phyloP scores from a whole-genome alignment of 1,284 basidiomycete genomes.

The Cystobasidium sp. region DNA sequence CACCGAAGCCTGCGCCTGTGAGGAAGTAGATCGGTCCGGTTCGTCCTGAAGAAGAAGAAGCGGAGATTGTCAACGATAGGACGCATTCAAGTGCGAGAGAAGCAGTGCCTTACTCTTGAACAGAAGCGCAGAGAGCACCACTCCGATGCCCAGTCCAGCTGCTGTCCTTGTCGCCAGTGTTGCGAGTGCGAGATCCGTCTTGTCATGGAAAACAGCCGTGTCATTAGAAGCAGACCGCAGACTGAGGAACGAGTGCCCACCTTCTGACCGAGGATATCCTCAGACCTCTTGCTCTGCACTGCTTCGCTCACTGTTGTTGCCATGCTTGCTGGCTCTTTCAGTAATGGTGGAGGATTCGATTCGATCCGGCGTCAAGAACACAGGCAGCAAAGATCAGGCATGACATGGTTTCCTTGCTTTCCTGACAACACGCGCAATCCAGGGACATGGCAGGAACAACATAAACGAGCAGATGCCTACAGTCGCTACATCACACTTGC shows the following conservation, averaged over 20 bases:
- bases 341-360: neutral
- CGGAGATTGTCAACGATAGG: neutral
- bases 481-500: too few species aligned
- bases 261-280: slow-evolving; percentile 43
- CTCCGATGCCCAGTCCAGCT: slow-evolving; percentile 90
- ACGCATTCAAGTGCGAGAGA: slow-evolving; percentile 34
- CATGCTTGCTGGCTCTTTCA: neutral
- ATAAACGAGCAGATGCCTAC: too few species aligned
- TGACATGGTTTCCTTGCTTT: too few species aligned
- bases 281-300: slow-evolving; percentile 28
- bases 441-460: too few species aligned
- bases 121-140: slow-evolving; percentile 89
- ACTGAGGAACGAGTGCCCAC: slow-evolving; percentile 1
- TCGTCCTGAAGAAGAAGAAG: slow-evolving; percentile 68
- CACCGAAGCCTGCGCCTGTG: slow-evolving; percentile 78
- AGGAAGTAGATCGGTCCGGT: slow-evolving; percentile 94
- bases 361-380: neutral
- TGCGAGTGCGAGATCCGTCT: slow-evolving; percentile 57
- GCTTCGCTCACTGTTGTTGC: slow-evolving; percentile 5
- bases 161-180: slow-evolving; percentile 69
- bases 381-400: neutral
- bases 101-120: slow-evolving; percentile 80
- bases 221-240: neutral
- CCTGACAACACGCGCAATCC: too few species aligned
- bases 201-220: neutral